Evolutionary conservation across 129 eudicot species (phyloP), one percentile per base, ranked within the genome.

Genomic region (Centella asiatica): DNA sequence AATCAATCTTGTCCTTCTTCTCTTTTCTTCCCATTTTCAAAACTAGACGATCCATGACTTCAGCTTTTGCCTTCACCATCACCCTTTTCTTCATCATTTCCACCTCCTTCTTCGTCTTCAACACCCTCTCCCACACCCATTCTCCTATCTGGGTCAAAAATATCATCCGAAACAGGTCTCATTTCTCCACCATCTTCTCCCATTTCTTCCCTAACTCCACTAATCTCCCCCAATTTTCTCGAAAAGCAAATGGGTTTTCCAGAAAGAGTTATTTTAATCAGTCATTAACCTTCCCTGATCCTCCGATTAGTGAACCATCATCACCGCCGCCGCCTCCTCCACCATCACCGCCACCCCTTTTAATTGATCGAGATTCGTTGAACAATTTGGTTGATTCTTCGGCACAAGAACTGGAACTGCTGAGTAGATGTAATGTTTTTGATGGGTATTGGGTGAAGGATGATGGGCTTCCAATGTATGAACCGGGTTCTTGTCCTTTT

Each of bases 361-460:
- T 4, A 13, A 33, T 44, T 57, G 71, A 32, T 19, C 24, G 27
- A 19, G 48, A 50, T 33, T 66, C 65, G 74, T 18, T 69, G 52
- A 55, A 65, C 3, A 66, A 3, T 69, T 64, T 78, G 79, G 62
- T 25, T 56, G 20, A 66, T 1, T 34, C 46, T 10, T 58, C 63
- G 15, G 63, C 27, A 10, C 4, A 34, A 4, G 44, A 34, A 25
- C 45, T 58, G 9, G 63, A 58, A 20, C 20, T 7, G 19, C 8
- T 58, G 46, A 34, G 37, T 33, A 13, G 34, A 0, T 79, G 84
- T 70, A 69, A 75, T 28, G 10, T 79, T 17, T 74, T 60, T 42
- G 64, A 79, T 66, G 84, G 84, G 40, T 47, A 36, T n/a, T 79
- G 84, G 84, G 77, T 79, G 65, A 68, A 34, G 55, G 84, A 79